phyloP scores from a whole-genome alignment of 305 asterid genomes.

The Fraxinus nigra region DNA sequence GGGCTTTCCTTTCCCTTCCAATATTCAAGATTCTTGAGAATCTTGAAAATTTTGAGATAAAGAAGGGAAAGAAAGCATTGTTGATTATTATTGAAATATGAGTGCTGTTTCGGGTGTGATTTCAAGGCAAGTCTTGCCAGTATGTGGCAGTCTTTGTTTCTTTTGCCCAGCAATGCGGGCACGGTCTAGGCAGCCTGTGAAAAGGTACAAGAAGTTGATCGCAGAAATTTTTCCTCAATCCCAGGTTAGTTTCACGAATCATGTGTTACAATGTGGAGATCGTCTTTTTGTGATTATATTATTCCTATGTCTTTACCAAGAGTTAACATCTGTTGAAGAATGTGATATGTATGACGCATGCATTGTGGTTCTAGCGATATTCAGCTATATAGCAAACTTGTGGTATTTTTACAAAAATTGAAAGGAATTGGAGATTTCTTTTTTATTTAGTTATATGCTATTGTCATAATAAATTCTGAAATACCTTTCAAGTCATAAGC shows the following conservation, averaged over 20 bases:
- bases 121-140: constrained; percentile 97
- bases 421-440: not conserved
- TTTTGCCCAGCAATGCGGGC: constrained; percentile 92
- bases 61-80: constrained; percentile 41
- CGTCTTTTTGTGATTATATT: not conserved
- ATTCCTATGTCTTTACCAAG: not conserved
- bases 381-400: constrained; percentile 4
- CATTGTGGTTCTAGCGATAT: not conserved
- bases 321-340: not conserved
- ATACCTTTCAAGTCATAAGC: not conserved
- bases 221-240: constrained; percentile 85
- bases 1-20: constrained; percentile 73
- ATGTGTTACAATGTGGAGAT: not conserved
- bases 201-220: constrained; percentile 97
- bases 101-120: constrained; percentile 84
- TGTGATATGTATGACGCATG: not conserved
- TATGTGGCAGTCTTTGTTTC: constrained; percentile 92
- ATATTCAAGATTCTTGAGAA: constrained; percentile 28
- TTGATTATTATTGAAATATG: constrained; percentile 40
- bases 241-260: constrained; percentile 57
- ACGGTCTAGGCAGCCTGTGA: constrained; percentile 98
- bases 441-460: not conserved
- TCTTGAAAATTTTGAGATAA: constrained; percentile 28
- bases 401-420: not conserved
- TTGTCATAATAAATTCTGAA: not conserved